These are phyloP conservation scores for Papiliotrema fonsecae DNA, from an alignment of 1,284 basidiomycete species.

Conservation along the genomic window DNA sequence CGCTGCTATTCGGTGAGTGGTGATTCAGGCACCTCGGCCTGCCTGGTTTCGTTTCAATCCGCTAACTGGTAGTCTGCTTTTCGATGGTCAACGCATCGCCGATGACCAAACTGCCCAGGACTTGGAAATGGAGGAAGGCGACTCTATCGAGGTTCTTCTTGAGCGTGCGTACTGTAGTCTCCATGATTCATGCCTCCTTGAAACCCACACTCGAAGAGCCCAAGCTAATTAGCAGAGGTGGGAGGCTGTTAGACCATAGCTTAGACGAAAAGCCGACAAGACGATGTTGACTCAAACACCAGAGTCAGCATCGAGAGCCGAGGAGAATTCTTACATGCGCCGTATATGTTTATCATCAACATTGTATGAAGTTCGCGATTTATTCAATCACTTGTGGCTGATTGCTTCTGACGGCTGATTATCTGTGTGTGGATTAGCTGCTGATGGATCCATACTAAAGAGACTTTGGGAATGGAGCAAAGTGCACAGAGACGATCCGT, in stretches of 20 bases:
- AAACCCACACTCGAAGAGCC: not conserved
- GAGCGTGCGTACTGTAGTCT: slow-evolving; percentile 62
- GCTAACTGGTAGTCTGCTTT: slow-evolving; percentile 62
- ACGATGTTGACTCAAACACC: too few species aligned
- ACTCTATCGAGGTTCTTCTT: slow-evolving; percentile 86
- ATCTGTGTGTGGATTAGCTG: too few species aligned
- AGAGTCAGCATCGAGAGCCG: not conserved
- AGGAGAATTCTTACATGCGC: not conserved
- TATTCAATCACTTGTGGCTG: too few species aligned
- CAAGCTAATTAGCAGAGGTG: slow-evolving; percentile 2
- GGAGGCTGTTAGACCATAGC: slow-evolving; percentile 1
- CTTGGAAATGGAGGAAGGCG: slow-evolving; percentile 76
- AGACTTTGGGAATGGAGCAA: too few species aligned
- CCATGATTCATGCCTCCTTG: slow-evolving; percentile 1
- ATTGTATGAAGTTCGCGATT: too few species aligned
- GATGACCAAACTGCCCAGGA: slow-evolving; percentile 80
- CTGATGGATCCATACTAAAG: too few species aligned
- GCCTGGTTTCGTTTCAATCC: not conserved
- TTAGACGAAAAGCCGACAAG: not conserved
- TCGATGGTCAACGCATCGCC: slow-evolving; percentile 73
- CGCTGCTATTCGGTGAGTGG: slow-evolving; percentile 69
- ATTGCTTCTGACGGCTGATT: too few species aligned
- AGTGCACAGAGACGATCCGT: too few species aligned
- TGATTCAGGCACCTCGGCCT: not conserved
- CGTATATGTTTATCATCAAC: too few species aligned